Conservation (phyloP, 495 filamentous ascomycete genomes). For the Tetracladium setigerum region DNA sequence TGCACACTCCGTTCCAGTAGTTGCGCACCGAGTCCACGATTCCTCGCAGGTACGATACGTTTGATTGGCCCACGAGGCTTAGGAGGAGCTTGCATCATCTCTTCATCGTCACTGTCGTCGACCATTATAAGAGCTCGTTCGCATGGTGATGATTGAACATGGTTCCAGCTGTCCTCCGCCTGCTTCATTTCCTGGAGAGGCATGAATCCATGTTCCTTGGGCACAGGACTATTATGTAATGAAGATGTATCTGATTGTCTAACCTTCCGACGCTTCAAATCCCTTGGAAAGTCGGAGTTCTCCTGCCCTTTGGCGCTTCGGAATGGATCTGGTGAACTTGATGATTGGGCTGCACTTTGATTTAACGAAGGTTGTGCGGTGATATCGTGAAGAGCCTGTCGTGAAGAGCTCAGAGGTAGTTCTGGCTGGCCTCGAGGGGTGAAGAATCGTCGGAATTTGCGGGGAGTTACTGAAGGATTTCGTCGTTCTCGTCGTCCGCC, state of each 20-base stretch:
- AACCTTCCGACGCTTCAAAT: slow-evolving; percentile 19
- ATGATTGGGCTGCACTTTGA: slow-evolving; percentile 37
- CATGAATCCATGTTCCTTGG: slow-evolving; percentile 25
- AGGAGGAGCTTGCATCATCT: slow-evolving; percentile 2
- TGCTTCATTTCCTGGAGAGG: slow-evolving; percentile 34
- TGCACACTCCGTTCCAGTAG: slow-evolving; percentile 12
- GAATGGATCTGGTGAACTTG: slow-evolving; percentile 34
- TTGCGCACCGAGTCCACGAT: slow-evolving; percentile 11
- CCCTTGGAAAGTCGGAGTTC: slow-evolving; percentile 15
- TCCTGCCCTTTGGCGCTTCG: slow-evolving; percentile 4
- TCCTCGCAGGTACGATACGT: slow-evolving; percentile 8
- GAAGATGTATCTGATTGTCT: slow-evolving; percentile 27
- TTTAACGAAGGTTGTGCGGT: slow-evolving; percentile 52
- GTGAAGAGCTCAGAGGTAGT: slow-evolving; percentile 31
- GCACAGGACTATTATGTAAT: slow-evolving; percentile 23
- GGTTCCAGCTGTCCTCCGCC: slow-evolving; percentile 36
- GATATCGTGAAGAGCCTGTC: slow-evolving; percentile 63
- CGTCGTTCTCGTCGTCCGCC: slow-evolving; percentile 31
- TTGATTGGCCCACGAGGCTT: slow-evolving; percentile 16
- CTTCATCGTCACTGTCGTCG: slow-evolving; percentile 6
- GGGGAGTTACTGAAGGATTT: slow-evolving; percentile 56
- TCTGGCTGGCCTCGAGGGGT: slow-evolving; percentile 45
- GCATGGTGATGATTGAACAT: slow-evolving; percentile 47
- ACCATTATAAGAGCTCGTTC: slow-evolving; percentile 28
- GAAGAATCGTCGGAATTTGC: slow-evolving; percentile 76